These are phyloP conservation scores for Colletotrichum theobromicola DNA, from an alignment of 2,329 filamentous ascomycete genomes.

Conservation along the genomic window DNA sequence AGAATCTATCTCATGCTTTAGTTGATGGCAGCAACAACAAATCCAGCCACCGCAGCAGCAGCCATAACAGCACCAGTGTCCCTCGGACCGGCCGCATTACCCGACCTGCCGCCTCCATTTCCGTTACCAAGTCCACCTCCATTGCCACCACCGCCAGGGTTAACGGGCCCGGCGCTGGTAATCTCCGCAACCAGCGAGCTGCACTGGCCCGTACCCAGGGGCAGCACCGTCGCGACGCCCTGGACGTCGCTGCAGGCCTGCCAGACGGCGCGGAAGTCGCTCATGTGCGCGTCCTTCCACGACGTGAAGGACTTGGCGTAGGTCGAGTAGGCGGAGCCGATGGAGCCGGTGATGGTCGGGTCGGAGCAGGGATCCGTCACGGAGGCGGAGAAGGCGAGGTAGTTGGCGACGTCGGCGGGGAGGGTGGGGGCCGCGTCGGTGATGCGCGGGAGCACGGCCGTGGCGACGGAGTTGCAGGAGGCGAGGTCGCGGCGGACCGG, in stretches of 20 bases:
- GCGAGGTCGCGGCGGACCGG: slow-evolving; percentile 11
- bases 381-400: slow-evolving; percentile 25
- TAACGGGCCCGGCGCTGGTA: slow-evolving; percentile 7
- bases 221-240: slow-evolving; percentile 10
- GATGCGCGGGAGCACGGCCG: slow-evolving; percentile 23
- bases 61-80: slow-evolving; percentile 9
- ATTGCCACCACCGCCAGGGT: neutral
- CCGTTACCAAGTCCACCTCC: neutral
- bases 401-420: slow-evolving; percentile 21
- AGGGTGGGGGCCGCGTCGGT: slow-evolving; percentile 26
- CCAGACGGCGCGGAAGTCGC: slow-evolving; percentile 23
- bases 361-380: slow-evolving; percentile 27
- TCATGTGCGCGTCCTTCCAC: slow-evolving; percentile 26
- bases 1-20: neutral
- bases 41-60: slow-evolving; percentile 2
- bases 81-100: neutral
- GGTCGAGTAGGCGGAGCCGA: slow-evolving; percentile 30
- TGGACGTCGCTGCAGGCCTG: slow-evolving; percentile 34
- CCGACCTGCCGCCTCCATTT: neutral
- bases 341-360: slow-evolving; percentile 29
- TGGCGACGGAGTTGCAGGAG: slow-evolving; percentile 21
- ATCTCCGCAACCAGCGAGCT: slow-evolving; percentile 17
- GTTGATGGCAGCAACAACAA: slow-evolving; percentile 6
- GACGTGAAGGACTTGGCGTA: slow-evolving; percentile 25
- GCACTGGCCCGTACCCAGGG: slow-evolving; percentile 3